These are phyloP conservation scores for Peziza echinospora DNA, from an alignment of 495 filamentous ascomycete species.

Conservation along the genomic window DNA sequence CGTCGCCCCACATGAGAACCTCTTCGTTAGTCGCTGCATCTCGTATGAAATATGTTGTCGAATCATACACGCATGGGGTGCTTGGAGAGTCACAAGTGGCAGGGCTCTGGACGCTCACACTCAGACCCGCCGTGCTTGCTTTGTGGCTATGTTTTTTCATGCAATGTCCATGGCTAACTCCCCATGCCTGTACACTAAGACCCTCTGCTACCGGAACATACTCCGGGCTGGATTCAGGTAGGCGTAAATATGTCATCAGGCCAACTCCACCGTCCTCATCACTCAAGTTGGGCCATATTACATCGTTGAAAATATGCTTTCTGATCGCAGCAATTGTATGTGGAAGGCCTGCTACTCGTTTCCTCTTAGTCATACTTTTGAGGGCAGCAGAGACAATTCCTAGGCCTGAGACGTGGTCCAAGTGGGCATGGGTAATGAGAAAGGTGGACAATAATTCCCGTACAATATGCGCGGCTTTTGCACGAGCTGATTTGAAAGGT, in stretches of 20 bases:
- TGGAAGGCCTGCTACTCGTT: constrained; percentile 63
- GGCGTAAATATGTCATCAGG: constrained; percentile 44
- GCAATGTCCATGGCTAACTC: constrained; percentile 72
- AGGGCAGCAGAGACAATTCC: constrained; percentile 53
- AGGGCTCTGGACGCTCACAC: constrained; percentile 7
- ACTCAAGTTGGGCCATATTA: constrained; percentile 94
- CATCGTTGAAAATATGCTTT: constrained; percentile 83
- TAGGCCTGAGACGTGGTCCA: constrained; percentile 81
- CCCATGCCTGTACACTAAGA: constrained; percentile 51
- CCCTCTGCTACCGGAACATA: constrained; percentile 75
- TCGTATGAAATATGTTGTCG: constrained; percentile 77
- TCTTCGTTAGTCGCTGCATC: constrained; percentile 44
- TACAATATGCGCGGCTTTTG: constrained; percentile 62
- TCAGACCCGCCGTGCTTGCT: constrained; percentile 25
- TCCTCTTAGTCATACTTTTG: constrained; percentile 23
- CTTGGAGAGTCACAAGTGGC: constrained; percentile 23
- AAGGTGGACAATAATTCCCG: constrained; percentile 62
- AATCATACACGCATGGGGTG: constrained; percentile 46
- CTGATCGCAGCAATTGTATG: constrained; percentile 75
- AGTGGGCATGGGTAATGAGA: constrained; percentile 80
- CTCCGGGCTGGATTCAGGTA: constrained; percentile 75
- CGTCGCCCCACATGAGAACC: constrained; percentile 82
- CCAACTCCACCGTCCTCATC: constrained; percentile 92
- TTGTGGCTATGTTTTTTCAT: constrained; percentile 47
- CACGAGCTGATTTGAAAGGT: constrained; percentile 31